Evolutionary conservation across 768 basidiomycete species (phyloP), one percentile per base, ranked within the genome.

Genomic region (Filobasidium floriforme): DNA sequence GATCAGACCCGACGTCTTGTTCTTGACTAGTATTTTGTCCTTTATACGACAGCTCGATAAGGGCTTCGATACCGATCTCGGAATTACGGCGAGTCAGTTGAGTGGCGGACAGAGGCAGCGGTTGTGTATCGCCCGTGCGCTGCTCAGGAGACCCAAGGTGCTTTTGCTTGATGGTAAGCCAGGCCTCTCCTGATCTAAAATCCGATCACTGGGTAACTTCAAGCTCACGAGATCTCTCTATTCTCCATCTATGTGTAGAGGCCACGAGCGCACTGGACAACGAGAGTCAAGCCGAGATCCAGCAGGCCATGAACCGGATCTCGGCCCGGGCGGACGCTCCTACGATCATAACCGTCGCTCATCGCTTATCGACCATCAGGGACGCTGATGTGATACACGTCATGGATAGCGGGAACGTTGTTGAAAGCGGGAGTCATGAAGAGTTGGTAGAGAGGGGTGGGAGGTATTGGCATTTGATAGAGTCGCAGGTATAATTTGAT

Each of bases 21-120:
- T n/a, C 49, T 26, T 44, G 10, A 9, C 4, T 26, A 71, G 73
- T 29, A 75, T 75, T 10, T 65, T 73, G 41, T 63, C 68, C 41
- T 75, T 73, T 37, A 60, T 75, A 24, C 62, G 59, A n/a, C 68
- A 69, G 0, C 66, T 75, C 12, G 71, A 70, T 1, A 60, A 73
- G 9, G 73, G 74, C 9, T 70, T 76, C 59, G 71, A 77, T 32
- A 73, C 75, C 0, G 68, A 73, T 28, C 66, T 79, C 5, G 76
- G 77, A 0, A 61, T 79, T 62, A 79, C 77, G 59, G 77, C 76
- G 0, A 67, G 66, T 15, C 70, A 68, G 41, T 41, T 77, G 37
- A 73, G 72, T 46, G 76, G 76, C 1, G 77, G 77, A 14, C 75
- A 79, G 59, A 51, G 71, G 60, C 76, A 78, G 69, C 68, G 68